Conservation (phyloP, 2,329 filamentous ascomycete species). For the Thelonectria discophora region DNA sequence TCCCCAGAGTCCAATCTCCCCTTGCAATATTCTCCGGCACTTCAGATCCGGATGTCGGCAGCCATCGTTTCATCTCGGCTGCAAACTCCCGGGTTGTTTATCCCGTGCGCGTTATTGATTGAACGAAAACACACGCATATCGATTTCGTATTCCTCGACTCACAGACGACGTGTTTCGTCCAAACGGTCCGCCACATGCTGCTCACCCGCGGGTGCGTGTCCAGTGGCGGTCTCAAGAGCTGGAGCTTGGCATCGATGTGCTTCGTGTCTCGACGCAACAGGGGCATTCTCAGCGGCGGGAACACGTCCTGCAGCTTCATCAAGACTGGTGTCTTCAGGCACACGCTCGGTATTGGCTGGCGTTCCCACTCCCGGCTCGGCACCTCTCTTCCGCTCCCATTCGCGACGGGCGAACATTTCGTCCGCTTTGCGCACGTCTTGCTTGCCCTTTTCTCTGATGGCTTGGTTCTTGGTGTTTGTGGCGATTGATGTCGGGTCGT, state of each 20-base stretch:
- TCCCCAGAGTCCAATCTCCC: no score
- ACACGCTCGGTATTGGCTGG: not conserved
- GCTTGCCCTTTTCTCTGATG: conserved; percentile 32
- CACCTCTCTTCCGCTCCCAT: conserved; percentile 23
- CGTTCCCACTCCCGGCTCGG: not conserved
- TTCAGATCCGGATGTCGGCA: no score
- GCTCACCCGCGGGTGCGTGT: not conserved
- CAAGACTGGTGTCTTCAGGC: not conserved
- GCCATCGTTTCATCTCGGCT: not conserved
- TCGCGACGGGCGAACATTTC: conserved; percentile 34
- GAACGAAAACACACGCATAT: not conserved
- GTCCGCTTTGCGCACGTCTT: conserved; percentile 28
- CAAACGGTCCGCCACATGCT: not conserved
- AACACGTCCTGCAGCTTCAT: not conserved
- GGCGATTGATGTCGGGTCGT: conserved; percentile 21
- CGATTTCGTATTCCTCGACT: not conserved
- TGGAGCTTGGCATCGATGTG: not conserved
- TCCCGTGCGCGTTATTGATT: not conserved
- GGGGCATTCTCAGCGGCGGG: not conserved
- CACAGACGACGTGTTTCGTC: not conserved
- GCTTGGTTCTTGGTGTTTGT: conserved; percentile 19
- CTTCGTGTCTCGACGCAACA: not conserved
- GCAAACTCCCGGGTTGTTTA: not conserved
- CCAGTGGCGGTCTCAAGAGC: not conserved
- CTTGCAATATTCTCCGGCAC: no score